Evolutionary conservation across 176 grass and related monocot species (phyloP), one percentile per base, ranked within the genome.

Genomic region (Coix lacrymajobi): DNA sequence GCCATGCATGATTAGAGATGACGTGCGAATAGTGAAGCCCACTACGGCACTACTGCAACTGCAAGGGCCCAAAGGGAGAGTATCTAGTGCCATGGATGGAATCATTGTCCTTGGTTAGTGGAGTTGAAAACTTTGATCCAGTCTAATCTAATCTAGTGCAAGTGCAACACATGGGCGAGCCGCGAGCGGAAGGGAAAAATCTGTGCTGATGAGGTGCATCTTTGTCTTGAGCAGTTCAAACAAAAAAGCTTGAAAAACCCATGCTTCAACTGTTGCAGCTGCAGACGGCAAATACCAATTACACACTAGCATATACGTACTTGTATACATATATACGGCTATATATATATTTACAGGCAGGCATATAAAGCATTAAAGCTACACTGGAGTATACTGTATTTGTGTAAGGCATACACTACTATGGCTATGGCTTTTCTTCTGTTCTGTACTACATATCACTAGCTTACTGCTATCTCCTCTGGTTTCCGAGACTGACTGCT

Each of bases 1-100:
- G 12, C 30, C 1, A 39, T 30, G 30, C 66, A 83, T 90, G 88
- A 90, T 86, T 90, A 61, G 83, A 61, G 79, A 66, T 83, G 88
- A 61, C 83, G 66, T 60, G 73, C 46, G 3, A 90, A 90, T 5
- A 86, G 88, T 78, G 46, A 86, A 83, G 73, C 45, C 83, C 48
- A 52, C 33, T 33, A n/a, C n/a, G n/a, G n/a, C 82, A 85, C 88
- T 86, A 66, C 64, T 60, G 64, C 56, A 52, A 66, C 64, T 60
- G 64, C 56, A 52, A 64, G 38, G 70, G 17, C 46, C 46, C 57
- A 73, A 58, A 83, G 45, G 79, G 82, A 22, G 83, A 73, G 73
- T 86, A 86, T 86, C 83, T 48, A 82, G 81, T 49, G 74, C 72
- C 58, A 58, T 86, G 73, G 79, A 90, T 82, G 78, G 60, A 85